Evolutionary conservation across 2,329 filamentous ascomycete species (phyloP), one percentile per base, ranked within the genome.

Genomic region (Arthroderma sp.): DNA sequence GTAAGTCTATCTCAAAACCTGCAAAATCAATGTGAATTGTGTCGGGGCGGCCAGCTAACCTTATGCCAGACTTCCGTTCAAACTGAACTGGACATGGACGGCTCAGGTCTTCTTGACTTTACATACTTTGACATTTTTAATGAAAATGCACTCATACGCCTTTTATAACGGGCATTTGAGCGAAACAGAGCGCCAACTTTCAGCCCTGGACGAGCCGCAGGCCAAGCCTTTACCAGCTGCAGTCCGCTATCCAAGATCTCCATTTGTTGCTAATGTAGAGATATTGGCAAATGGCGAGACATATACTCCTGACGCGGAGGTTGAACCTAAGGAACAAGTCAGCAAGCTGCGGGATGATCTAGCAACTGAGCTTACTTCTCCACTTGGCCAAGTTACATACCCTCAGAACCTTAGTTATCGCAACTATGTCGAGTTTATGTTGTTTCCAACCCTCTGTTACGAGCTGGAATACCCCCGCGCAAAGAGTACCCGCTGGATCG

Each of bases 71-170:
- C 83, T 90, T 67, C 93, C 93, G 0, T 97, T 97, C 63, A 71
- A 85, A 64, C 78, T 94, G 7, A 79, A 86, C 55, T 98, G 93
- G 93, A 88, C 90, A 2, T 98, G 93, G 93, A 98, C 93, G 0
- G 85, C 91, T 2, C 93, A 97, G 68, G 93, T 98, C 39, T 98
- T 94, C 71, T 81, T 98, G 64, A 86, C 91, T 9, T 77, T 98
- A 35, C 93, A 98, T 72, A 86, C 90, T 44, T 83, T 98, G 73
- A 86, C 88, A 6, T 79, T 98, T 19, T 83, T 96, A 54, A 98
- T 98, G 93, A 98, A 98, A 77, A 93, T 97, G 83, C 93, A 98
- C 71, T 96, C 91, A 4, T 98, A 95, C 68, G 87, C 89, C 23
- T 98, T 97, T 71, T 98, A 98, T 76, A 97, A 96, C 66, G 93